Evolutionary conservation across 2,329 filamentous ascomycete genomes (phyloP).

Genomic region (Mariannaea elegans): DNA sequence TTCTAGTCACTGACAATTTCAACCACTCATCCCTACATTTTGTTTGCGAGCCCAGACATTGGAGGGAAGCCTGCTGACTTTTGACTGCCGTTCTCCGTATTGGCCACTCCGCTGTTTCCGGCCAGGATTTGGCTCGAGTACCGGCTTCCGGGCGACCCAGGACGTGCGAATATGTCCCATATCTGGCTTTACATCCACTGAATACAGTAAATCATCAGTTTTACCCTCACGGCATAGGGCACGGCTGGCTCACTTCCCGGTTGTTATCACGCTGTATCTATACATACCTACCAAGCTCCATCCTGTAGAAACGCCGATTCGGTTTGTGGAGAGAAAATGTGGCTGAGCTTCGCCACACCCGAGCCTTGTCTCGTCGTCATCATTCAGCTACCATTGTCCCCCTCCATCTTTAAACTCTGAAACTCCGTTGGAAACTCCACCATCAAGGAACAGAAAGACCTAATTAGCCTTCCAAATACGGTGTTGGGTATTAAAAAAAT

Average conservation of each 20-base stretch:
- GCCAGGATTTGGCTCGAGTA: neutral
- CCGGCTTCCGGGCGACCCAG: neutral
- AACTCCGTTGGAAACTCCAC: neutral
- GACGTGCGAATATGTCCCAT: neutral
- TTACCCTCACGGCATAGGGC: too few species aligned
- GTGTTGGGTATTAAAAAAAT: neutral
- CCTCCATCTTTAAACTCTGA: neutral
- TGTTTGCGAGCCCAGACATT: neutral
- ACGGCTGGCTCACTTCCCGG: too few species aligned
- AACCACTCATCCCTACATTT: neutral
- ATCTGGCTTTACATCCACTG: too few species aligned
- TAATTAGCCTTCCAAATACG: too few species aligned
- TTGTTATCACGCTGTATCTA: too few species aligned
- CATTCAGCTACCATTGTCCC: conserved; percentile 14
- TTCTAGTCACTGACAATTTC: neutral
- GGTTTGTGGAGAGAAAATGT: conserved; percentile 22
- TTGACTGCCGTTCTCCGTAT: neutral
- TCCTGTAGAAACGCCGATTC: neutral
- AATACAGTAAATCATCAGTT: too few species aligned
- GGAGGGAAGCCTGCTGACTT: neutral
- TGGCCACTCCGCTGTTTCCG: conserved; percentile 6
- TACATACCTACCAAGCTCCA: too few species aligned
- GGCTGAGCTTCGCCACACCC: conserved; percentile 40
- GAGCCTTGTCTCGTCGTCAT: conserved; percentile 31
- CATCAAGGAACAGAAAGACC: neutral